Percentiles rank a stretch among this genome's conserved stretches.
phyloP scores from a whole-genome alignment of 1,284 basidiomycete genomes.

The Cystobasidiaceae sp. region DNA sequence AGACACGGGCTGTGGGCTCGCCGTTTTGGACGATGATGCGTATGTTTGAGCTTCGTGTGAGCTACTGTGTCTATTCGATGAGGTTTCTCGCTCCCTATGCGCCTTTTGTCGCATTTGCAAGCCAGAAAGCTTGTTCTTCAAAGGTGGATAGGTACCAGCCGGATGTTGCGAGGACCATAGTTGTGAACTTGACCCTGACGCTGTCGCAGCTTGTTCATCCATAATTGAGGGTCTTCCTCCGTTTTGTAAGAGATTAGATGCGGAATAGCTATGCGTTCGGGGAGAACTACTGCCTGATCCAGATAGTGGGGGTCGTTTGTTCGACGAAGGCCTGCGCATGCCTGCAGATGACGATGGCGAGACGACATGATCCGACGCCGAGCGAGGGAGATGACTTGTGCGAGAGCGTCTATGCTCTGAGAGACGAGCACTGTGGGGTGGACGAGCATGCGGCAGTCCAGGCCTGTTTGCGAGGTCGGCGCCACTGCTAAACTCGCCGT shows the following conservation, averaged over 20 bases:
- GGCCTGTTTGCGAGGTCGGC: too few species aligned
- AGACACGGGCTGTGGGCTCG: neutral
- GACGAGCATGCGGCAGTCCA: too few species aligned
- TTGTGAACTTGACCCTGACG: neutral
- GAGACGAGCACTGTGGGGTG: too few species aligned
- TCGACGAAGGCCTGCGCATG: neutral
- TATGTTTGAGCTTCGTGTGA: neutral
- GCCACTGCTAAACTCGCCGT: too few species aligned
- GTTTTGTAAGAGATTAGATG: too few species aligned
- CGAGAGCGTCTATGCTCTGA: too few species aligned
- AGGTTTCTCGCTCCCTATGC: too few species aligned
- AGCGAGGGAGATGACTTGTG: neutral
- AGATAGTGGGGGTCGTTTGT: neutral
- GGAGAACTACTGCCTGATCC: neutral
- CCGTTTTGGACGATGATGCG: neutral
- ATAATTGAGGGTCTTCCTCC: too few species aligned
- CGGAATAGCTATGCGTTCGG: too few species aligned
- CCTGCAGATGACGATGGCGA: neutral
- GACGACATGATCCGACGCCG: neutral
- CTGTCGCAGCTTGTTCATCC: neutral
- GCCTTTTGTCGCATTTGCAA: slow-evolving; percentile 3
- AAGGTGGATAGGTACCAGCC: neutral
- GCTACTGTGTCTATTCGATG: neutral
- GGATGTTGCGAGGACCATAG: neutral
- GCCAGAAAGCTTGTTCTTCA: neutral